Evolutionary conservation across 2,329 filamentous ascomycete species (phyloP).

Genomic region (Microdochium paspali): DNA sequence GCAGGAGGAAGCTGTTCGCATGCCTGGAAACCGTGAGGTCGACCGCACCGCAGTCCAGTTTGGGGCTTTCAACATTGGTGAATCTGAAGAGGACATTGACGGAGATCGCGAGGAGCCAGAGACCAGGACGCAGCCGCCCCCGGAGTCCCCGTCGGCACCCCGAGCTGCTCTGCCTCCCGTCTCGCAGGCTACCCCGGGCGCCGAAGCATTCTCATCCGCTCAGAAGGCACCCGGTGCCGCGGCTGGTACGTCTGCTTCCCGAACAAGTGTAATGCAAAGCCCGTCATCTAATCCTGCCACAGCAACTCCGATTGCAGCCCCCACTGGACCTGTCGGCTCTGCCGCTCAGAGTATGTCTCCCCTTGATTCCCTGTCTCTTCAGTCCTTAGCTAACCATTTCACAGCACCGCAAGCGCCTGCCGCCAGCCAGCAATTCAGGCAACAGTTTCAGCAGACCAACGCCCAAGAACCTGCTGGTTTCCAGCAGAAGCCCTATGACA

Average conservation of each 20-base stretch:
- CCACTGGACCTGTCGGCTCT: constrained; percentile 14
- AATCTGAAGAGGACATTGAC: constrained; percentile 78
- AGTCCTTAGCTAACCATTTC: constrained; percentile 22
- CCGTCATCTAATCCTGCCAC: constrained; percentile 9
- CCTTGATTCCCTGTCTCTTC: constrained; percentile 20
- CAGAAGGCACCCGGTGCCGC: constrained; percentile 43
- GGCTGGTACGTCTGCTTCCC: constrained; percentile 15
- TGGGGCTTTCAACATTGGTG: constrained; percentile 86
- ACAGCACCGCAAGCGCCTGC: constrained; percentile 45
- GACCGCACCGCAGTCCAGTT: constrained; percentile 93
- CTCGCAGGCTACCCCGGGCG: constrained; percentile 40
- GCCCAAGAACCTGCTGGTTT: constrained; percentile 52
- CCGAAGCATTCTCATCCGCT: constrained; percentile 40
- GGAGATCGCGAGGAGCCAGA: constrained; percentile 92
- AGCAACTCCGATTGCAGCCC: constrained; percentile 18
- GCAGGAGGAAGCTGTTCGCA: constrained; percentile 94
- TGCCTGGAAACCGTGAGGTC: constrained; percentile 94
- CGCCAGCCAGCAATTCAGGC: constrained; percentile 56
- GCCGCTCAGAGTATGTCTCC: constrained; percentile 19
- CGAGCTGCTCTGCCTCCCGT: constrained; percentile 79
- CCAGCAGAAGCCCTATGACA: constrained; percentile 76
- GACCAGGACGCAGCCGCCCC: constrained; percentile 85
- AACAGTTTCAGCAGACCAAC: constrained; percentile 51
- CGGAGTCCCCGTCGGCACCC: constrained; percentile 83
- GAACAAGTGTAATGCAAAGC: not conserved